phyloP scores from a whole-genome alignment of 805 yeast species.

The Pichia manshurica region DNA sequence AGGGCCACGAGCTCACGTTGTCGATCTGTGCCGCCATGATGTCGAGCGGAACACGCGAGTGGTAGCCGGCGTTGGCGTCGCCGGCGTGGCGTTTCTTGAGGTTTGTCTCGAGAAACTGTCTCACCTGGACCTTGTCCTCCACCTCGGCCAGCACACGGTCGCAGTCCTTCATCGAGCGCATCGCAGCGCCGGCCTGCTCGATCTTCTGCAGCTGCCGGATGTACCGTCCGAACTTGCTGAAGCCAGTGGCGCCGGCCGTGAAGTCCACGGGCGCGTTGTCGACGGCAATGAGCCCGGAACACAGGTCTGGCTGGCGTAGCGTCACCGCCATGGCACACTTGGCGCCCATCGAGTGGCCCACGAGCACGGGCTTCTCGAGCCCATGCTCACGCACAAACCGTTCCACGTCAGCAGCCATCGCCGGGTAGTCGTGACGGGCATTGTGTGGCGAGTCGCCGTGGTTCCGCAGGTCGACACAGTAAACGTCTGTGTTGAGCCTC shows the following conservation, averaged over 20 bases:
- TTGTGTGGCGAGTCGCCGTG: constrained; percentile 89
- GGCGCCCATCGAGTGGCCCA: constrained; percentile 92
- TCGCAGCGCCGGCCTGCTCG: constrained; percentile 32
- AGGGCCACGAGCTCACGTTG: constrained; percentile 75
- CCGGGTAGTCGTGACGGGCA: constrained; percentile 66
- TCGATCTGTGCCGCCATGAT: constrained; percentile 60
- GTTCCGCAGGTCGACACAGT: constrained; percentile 74
- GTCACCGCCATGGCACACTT: constrained; percentile 87
- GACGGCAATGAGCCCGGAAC: constrained; percentile 62
- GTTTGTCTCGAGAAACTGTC: constrained; percentile 77
- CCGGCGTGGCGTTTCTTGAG: constrained; percentile 39
- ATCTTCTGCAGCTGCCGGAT: constrained; percentile 58
- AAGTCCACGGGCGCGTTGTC: constrained; percentile 86
- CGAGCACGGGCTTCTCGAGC: constrained; percentile 47
- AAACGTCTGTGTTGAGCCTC: constrained; percentile 49
- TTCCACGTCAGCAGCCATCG: constrained; percentile 84
- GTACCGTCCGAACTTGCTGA: constrained; percentile 56
- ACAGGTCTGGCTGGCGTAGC: constrained; percentile 57
- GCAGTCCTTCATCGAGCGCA: constrained; percentile 58
- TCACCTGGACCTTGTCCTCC: constrained; percentile 53
- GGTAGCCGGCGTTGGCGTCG: constrained; percentile 25
- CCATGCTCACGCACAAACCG: constrained; percentile 48
- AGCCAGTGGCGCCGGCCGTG: constrained; percentile 37
- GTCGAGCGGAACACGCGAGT: constrained; percentile 64
- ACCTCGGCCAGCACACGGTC: constrained; percentile 55